These are phyloP conservation scores for Wickerhamomyces sp. DNA, from an alignment of 1,139 yeast genomes.

Conservation along the genomic window DNA sequence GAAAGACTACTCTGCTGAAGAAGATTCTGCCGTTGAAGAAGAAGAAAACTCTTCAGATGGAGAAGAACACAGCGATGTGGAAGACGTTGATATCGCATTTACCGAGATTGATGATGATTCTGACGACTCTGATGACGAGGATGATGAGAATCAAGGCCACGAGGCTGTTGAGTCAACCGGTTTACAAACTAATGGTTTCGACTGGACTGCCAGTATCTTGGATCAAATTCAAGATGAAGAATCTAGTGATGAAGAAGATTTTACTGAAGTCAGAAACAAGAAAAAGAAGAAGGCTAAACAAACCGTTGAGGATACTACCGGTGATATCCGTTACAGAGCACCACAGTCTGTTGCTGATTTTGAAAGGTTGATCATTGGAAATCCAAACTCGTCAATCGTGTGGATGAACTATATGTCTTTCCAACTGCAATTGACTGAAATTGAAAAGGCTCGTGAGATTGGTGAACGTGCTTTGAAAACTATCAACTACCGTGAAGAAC, in stretches of 20 bases:
- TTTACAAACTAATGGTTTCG: slow-evolving; percentile 80
- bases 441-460: slow-evolving; percentile 90
- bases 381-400: slow-evolving; percentile 86
- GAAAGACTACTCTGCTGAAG: slow-evolving; percentile 30
- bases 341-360: slow-evolving; percentile 92
- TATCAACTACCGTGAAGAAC: slow-evolving; percentile 86
- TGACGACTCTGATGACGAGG: slow-evolving; percentile 23
- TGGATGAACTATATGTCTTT: slow-evolving; percentile 99
- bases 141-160: slow-evolving; percentile 13
- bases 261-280: slow-evolving; percentile 34
- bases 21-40: slow-evolving; percentile 10
- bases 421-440: slow-evolving; percentile 89
- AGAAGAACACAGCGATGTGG: slow-evolving; percentile 23
- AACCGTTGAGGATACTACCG: slow-evolving; percentile 74
- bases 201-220: slow-evolving; percentile 88
- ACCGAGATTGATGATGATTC: slow-evolving; percentile 13
- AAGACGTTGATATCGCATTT: slow-evolving; percentile 20
- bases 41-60: slow-evolving; percentile 24
- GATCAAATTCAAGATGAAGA: slow-evolving; percentile 65
- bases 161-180: slow-evolving; percentile 32
- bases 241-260: slow-evolving; percentile 42
- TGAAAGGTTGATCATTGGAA: slow-evolving; percentile 85
- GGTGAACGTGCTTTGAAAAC: slow-evolving; percentile 91
- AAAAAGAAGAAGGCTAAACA: slow-evolving; percentile 42
- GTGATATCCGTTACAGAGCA: slow-evolving; percentile 73